Evolutionary conservation across 306 rosid genomes (phyloP).

Genomic region (Acacia melanoxylon): DNA sequence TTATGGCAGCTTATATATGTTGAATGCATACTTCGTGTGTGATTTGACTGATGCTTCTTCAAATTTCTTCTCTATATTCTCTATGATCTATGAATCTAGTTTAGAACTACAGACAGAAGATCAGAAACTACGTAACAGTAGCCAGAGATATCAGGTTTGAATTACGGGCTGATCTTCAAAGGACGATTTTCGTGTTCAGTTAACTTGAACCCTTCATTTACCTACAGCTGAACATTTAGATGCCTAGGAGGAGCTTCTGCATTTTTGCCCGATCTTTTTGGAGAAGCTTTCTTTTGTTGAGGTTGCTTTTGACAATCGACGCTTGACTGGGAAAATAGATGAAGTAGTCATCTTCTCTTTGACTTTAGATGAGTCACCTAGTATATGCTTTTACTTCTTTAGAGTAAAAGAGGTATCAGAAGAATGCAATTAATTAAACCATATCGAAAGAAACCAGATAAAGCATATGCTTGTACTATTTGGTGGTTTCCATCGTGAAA

Average conservation of each 20-base stretch:
- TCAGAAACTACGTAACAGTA: neutral
- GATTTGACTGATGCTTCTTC: neutral
- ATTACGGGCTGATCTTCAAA: neutral
- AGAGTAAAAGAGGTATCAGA: neutral
- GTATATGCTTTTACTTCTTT: neutral
- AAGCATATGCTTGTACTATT: neutral
- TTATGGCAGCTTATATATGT: neutral
- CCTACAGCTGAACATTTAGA: neutral
- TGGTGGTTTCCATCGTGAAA: neutral
- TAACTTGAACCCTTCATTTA: neutral
- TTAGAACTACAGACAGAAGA: neutral
- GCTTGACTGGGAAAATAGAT: neutral
- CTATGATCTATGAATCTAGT: neutral
- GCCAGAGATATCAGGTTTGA: neutral
- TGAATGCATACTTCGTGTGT: neutral
- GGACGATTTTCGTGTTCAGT: neutral
- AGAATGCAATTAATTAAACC: neutral
- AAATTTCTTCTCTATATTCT: neutral
- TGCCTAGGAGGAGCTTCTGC: neutral
- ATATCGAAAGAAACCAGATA: neutral
- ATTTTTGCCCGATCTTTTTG: neutral
- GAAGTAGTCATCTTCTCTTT: neutral
- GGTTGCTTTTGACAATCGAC: neutral
- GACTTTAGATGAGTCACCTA: neutral
- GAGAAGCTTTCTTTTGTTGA: neutral